Percentiles rank a stretch among this genome's conserved stretches.
These are phyloP conservation scores for Phaseolus coccineus DNA, from an alignment of 331 rosid genomes.

Conservation along the genomic window DNA sequence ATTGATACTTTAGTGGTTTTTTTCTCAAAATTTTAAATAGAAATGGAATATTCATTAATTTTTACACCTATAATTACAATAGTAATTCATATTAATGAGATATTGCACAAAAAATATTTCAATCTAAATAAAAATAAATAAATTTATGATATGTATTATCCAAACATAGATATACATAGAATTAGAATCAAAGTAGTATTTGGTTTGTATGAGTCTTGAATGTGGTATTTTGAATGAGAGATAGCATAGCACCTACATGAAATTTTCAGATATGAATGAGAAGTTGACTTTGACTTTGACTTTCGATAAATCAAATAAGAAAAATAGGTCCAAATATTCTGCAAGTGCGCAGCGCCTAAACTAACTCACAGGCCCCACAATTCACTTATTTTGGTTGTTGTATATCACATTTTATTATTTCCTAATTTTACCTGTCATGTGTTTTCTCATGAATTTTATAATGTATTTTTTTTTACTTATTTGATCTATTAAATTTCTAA, in stretches of 20 bases:
- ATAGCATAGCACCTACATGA: background rate
- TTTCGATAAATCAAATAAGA: background rate
- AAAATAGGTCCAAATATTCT: background rate
- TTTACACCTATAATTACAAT: background rate
- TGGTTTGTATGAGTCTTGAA: background rate
- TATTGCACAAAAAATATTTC: background rate
- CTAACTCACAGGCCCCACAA: background rate
- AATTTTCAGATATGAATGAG: background rate
- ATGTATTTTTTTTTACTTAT: too few relatives aligned
- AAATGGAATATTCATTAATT: background rate
- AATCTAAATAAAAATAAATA: background rate
- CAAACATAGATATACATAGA: background rate
- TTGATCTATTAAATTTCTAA: too few relatives aligned
- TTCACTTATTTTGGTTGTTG: background rate
- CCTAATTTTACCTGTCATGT: too few relatives aligned
- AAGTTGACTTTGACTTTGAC: constrained; percentile 1
- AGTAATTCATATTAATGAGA: background rate
- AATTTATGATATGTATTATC: background rate
- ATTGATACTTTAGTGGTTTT: background rate
- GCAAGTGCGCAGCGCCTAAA: background rate
- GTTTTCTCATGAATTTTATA: too few relatives aligned
- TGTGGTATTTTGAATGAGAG: background rate
- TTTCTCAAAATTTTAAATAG: background rate
- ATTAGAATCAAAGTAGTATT: background rate
- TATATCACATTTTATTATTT: too few relatives aligned